Evolutionary conservation across 192 early-diverging fungal species (phyloP), one percentile per base, ranked within the genome.

Genomic region (Coemansia sp.): DNA sequence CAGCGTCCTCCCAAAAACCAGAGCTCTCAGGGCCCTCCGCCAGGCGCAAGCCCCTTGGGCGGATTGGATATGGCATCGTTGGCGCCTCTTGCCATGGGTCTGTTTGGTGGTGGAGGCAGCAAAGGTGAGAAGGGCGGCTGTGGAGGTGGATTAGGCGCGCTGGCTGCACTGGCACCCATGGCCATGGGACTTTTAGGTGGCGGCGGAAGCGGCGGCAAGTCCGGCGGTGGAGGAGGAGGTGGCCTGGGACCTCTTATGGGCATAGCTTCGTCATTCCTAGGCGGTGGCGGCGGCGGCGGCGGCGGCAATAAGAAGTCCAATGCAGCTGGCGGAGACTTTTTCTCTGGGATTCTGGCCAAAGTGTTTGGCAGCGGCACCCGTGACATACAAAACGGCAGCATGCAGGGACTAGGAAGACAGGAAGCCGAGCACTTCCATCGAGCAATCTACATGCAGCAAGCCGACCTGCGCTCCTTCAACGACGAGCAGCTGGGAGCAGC

Each of bases 401-500:
- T 68, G 36, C 51, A 26, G 1, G 63, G 62, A 3, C 58, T 76
- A 4, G 59, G 40, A 11, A 51, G 58, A 5, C 11, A 28, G 2
- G 59, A 76, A 0, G 66, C 73, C 7, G 54, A 69, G 31, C 45
- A 17, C 7, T 51, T 45, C 47, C 58, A 69, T 26, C 26, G 34
- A 0, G 55, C 60, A 20, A 76, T 76, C 32, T 76, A 76, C 64
- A 11, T 3, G 10, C 51, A 51, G 37, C 31, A 30, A 4, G 43
- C 32, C 15, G 16, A 34, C 6, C 41, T 46, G n/a, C 8, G 16
- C 4, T 14, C 11, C 11, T 76, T 48, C 46, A 45, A 6, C 9
- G 63, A 62, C 10, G 62, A 76, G 62, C 73, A 76, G 56, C 60
- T 76, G 36, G 73, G 73, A 12, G 73, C 62, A 0, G 73, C 73